These are phyloP conservation scores for Adansonia rubrostipa DNA, from an alignment of 441 rosid genomes.

Conservation along the genomic window DNA sequence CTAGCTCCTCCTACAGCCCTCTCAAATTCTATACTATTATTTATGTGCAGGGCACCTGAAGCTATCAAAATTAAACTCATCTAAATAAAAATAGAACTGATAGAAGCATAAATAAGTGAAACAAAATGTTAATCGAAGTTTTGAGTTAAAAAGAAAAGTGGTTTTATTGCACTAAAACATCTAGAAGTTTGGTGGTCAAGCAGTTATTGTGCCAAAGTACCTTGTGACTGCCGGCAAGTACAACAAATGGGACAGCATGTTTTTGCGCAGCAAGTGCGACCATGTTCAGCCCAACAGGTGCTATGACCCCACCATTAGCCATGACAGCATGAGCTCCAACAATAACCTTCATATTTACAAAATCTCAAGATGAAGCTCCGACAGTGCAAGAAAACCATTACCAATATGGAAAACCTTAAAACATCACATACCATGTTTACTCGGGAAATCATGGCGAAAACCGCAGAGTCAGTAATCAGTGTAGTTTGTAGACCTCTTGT, in stretches of 20 bases:
- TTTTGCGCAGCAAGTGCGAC: conserved; percentile 98
- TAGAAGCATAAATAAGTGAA: background rate
- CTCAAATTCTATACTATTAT: background rate
- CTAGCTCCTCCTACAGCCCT: background rate
- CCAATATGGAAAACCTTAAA: conserved; percentile 18
- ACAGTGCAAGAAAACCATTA: conserved; percentile 3
- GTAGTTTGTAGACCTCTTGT: conserved; percentile 94
- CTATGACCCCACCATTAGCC: conserved; percentile 99
- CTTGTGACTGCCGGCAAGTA: conserved; percentile 98
- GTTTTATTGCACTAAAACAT: conserved; percentile 15
- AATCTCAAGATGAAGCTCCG: conserved; percentile 29
- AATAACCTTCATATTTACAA: conserved; percentile 63
- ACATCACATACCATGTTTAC: conserved; percentile 76
- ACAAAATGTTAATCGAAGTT: conserved; percentile 10
- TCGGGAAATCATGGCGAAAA: conserved; percentile 96
- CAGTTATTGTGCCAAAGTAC: conserved; percentile 39
- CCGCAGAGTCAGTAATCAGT: conserved; percentile 92
- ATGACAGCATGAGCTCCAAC: conserved; percentile 99
- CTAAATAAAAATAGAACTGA: background rate
- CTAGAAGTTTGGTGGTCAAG: conserved; percentile 5
- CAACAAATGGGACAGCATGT: conserved; percentile 98
- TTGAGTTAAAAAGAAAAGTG: background rate
- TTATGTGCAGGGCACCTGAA: background rate
- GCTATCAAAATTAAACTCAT: background rate
- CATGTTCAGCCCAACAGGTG: conserved; percentile 98